Percentiles rank a stretch among this genome's conserved stretches.
Conservation (phyloP, 2,329 filamentous ascomycete genomes). For the Spiromastix sp. region DNA sequence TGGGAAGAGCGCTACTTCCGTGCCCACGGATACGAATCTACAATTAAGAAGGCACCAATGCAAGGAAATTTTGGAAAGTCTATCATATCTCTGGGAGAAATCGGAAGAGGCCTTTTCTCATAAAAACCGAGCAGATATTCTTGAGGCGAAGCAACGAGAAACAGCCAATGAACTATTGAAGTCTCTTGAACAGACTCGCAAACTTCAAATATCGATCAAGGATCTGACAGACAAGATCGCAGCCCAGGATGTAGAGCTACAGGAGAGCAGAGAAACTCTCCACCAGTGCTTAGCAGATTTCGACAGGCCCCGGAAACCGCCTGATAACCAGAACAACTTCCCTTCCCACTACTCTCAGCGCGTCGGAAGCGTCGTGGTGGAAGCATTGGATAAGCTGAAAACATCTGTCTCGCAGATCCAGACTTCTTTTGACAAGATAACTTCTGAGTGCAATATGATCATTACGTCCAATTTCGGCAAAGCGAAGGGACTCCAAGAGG, state of each 20-base stretch:
- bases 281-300: neutral
- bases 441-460: neutral
- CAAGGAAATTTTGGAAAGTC: no score
- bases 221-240: neutral
- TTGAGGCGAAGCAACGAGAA: neutral
- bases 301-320: neutral
- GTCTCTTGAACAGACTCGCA: neutral
- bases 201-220: neutral
- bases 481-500: slow-evolving; percentile 1
- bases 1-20: no score
- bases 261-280: neutral
- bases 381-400: neutral
- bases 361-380: neutral
- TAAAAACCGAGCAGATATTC: neutral
- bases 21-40: no score
- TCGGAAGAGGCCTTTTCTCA: neutral
- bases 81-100: neutral
- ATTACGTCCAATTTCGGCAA: neutral
- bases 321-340: neutral
- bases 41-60: no score
- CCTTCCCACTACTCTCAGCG: neutral
- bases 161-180: neutral
- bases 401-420: neutral
- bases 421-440: neutral
- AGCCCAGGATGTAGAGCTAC: neutral